A percentile compares a stretch with the other conserved stretches of the same genome.
Evolutionary conservation across 352 stramenopile species (phyloP).

Genomic region (Blastocystis sp.): DNA sequence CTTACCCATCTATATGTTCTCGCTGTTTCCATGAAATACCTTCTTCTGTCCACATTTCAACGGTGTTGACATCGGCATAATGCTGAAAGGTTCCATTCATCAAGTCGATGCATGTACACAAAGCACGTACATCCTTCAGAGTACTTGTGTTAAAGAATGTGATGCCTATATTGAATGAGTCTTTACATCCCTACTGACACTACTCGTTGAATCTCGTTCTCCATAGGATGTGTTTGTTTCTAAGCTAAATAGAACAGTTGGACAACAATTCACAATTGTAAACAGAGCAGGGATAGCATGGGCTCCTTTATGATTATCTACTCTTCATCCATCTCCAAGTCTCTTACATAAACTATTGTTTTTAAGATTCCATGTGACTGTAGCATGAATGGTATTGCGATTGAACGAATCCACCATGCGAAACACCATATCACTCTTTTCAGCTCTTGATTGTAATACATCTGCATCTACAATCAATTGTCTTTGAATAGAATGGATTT

Average conservation of each 20-base stretch:
- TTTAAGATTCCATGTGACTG: conserved; percentile 32
- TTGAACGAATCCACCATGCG: conserved; percentile 59
- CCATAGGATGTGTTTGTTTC: conserved; percentile 33
- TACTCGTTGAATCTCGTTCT: conserved; percentile 13
- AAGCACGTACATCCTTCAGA: background rate
- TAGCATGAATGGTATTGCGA: conserved; percentile 37
- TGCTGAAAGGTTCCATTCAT: conserved; percentile 40
- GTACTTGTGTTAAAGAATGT: conserved; percentile 47
- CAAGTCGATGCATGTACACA: conserved; percentile 47
- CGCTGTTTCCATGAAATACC: conserved; percentile 20
- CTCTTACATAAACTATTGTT: conserved; percentile 9
- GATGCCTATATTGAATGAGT: background rate
- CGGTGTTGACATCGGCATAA: background rate
- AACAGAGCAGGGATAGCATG: conserved; percentile 8
- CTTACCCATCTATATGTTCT: conserved; percentile 32
- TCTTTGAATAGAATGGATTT: background rate
- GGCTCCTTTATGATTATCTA: background rate
- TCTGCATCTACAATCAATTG: conserved; percentile 31
- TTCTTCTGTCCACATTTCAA: conserved; percentile 14
- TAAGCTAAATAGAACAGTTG: conserved; percentile 36
- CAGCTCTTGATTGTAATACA: conserved; percentile 31
- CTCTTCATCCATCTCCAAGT: background rate
- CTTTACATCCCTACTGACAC: background rate
- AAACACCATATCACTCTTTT: conserved; percentile 51
- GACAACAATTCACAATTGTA: conserved; percentile 46